These are phyloP conservation scores for Umbelopsis sp. DNA, from an alignment of 192 early-diverging fungal species.

Conservation along the genomic window DNA sequence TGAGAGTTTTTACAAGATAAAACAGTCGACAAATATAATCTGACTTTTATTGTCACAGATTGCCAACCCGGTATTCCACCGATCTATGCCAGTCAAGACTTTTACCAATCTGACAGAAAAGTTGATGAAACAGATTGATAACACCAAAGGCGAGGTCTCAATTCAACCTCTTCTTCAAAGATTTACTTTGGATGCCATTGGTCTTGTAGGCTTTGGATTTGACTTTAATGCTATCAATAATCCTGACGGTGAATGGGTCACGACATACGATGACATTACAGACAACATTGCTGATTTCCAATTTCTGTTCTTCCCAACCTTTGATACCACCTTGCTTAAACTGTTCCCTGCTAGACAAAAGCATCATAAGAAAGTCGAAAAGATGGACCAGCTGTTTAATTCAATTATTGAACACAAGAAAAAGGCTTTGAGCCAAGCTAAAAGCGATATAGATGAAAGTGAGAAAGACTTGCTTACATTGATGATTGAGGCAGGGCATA, in stretches of 20 bases:
- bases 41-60: neutral
- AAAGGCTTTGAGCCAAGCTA: neutral
- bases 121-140: conserved; percentile 25
- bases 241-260: conserved; percentile 28
- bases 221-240: conserved; percentile 31
- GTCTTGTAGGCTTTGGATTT: conserved; percentile 38
- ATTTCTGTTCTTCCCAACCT: conserved; percentile 28
- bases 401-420: conserved; percentile 29
- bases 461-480: conserved; percentile 39
- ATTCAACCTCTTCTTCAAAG: conserved; percentile 26
- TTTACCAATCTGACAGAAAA: conserved; percentile 26
- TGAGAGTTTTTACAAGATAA: too few relatives aligned
- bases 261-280: conserved; percentile 26
- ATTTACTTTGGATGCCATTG: conserved; percentile 36
- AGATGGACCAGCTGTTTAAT: conserved; percentile 24
- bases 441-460: neutral
- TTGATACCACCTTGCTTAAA: conserved; percentile 20
- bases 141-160: neutral
- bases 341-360: conserved; percentile 28
- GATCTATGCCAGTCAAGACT: conserved; percentile 31
- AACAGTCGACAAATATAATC: too few relatives aligned
- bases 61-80: conserved; percentile 35
- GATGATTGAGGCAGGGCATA: conserved; percentile 35
- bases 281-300: conserved; percentile 16
- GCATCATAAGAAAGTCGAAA: conserved; percentile 18